Base-by-base conservation (phyloP, 495 filamentous ascomycete species). In the Arthonia radiata region DNA sequence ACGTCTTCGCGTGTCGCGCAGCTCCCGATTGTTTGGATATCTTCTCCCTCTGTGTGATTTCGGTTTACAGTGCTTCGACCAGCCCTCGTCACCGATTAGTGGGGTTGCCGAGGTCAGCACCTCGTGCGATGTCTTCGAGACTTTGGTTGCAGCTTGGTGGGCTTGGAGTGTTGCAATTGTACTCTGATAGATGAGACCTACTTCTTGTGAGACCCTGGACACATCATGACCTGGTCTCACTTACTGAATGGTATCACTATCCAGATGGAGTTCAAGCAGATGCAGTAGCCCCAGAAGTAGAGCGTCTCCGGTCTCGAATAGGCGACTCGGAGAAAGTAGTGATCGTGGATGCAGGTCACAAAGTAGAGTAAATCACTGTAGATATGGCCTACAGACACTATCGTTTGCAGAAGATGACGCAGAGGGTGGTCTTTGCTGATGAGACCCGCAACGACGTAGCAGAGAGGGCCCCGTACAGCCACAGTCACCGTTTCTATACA, bases 241-340 rank as follows among this genome's bases (percentile, higher is more conserved):
- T 38, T 37, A 47, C 44, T 31, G 4, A 31, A 21, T 2, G 80
- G 81, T 32, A 90, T 59, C 9, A 86, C 53, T 18, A 70, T 77
- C 81, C 81, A 92, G 28, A 81, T 73, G 25, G 66, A 54, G 41
- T 92, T 92, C 62, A 90, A 71, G 11, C 72, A 57, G 13, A 81
- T 62, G 40, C 75, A 92, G 42, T 92, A 92, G 9, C 69, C 47
- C 78, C 79, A 92, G 42, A 76, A 90, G 42, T 89, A 92, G 32
- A 69, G 58, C 3, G 53, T 41, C 47, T 90, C 81, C 3, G 81
- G 76, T 31, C 79, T 56, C 36, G 65, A 76, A 42, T 79, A 74
- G 3, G 56, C 51, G 4, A 56, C 36, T 0, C 57, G 57, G 21
- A 56, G 49, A 35, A 58, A 50, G 35, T 56, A 61, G 34, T 66